phyloP scores from a whole-genome alignment of 163 green algal genomes.

The Prototheca cutis region DNA sequence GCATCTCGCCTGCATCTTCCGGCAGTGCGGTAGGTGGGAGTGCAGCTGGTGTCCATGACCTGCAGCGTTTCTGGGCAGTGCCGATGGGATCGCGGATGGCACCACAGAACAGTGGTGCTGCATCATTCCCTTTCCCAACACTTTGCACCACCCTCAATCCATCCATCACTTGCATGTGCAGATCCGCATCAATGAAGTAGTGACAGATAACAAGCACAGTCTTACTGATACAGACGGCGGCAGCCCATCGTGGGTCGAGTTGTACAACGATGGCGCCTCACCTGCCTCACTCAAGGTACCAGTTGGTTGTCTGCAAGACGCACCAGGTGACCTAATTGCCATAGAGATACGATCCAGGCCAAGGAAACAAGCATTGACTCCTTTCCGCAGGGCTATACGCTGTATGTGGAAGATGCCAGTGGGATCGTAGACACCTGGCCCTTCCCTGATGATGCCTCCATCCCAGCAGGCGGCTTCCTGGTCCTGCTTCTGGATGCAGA shows the following conservation, averaged over 20 bases:
- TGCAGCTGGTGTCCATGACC: no score
- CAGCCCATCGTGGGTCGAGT: conserved; percentile 17
- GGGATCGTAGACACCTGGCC: conserved; percentile 1
- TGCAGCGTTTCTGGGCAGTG: no score
- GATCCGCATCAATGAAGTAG: conserved; percentile 21
- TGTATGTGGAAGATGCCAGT: no score
- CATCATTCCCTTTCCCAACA: not conserved
- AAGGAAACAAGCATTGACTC: no score
- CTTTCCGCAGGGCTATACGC: no score
- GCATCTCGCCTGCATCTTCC: no score
- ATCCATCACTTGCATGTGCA: not conserved
- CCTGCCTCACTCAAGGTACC: conserved; percentile 4
- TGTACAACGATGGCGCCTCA: conserved; percentile 11
- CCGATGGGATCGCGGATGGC: no score
- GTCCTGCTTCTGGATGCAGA: conserved; percentile 11
- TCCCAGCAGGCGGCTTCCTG: conserved; percentile 8
- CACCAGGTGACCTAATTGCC: no score
- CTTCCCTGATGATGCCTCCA: conserved; percentile 9
- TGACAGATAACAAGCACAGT: conserved; percentile 10
- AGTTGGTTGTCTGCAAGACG: conserved; percentile 2
- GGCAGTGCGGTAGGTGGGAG: no score
- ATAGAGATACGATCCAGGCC: no score
- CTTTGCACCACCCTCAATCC: not conserved
- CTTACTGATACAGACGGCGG: conserved; percentile 8
- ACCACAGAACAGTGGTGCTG: no score